A percentile compares a stretch with the other conserved stretches of the same genome.
phyloP scores from a whole-genome alignment of 371 early-diverging fungal species.

The Umbelopsis sp. region DNA sequence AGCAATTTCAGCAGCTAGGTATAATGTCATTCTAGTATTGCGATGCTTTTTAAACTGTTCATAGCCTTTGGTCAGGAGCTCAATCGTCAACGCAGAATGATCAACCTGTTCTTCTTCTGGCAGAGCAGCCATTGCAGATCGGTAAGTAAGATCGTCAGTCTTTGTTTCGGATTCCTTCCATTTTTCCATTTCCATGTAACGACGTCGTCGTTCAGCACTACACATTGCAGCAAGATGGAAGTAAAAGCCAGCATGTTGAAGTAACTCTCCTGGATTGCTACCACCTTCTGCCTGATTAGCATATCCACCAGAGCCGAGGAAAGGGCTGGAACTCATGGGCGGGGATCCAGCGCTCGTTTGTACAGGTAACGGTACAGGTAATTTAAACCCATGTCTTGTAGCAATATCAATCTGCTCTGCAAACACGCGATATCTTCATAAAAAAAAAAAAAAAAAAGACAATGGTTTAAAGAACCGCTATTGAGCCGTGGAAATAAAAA shows the following conservation, averaged over 20 bases:
- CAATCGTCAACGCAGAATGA: constrained; percentile 74
- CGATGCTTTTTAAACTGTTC: constrained; percentile 83
- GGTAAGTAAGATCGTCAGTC: constrained; percentile 12
- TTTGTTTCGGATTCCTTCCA: constrained; percentile 19
- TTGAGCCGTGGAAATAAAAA: background rate
- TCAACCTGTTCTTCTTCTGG: constrained; percentile 58
- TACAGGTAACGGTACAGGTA: constrained; percentile 62
- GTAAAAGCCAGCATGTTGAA: constrained; percentile 88
- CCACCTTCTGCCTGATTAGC: constrained; percentile 24
- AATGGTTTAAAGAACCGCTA: background rate
- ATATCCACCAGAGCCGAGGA: constrained; percentile 21
- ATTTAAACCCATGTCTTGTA: constrained; percentile 65
- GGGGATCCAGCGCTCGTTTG: constrained; percentile 25
- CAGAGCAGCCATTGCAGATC: constrained; percentile 18
- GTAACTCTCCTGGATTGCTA: constrained; percentile 62
- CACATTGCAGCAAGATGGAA: constrained; percentile 82
- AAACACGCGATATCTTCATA: constrained; percentile 65
- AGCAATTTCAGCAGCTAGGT: constrained; percentile 87
- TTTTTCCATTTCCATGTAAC: constrained; percentile 53
- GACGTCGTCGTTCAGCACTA: constrained; percentile 71
- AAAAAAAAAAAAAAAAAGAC: too few species aligned
- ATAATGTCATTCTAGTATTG: constrained; percentile 80
- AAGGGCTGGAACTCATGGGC: constrained; percentile 29
- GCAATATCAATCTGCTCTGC: constrained; percentile 79
- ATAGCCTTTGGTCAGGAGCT: constrained; percentile 83